Base-by-base conservation (phyloP, 768 basidiomycete genomes). In the Phallus indusiatus region DNA sequence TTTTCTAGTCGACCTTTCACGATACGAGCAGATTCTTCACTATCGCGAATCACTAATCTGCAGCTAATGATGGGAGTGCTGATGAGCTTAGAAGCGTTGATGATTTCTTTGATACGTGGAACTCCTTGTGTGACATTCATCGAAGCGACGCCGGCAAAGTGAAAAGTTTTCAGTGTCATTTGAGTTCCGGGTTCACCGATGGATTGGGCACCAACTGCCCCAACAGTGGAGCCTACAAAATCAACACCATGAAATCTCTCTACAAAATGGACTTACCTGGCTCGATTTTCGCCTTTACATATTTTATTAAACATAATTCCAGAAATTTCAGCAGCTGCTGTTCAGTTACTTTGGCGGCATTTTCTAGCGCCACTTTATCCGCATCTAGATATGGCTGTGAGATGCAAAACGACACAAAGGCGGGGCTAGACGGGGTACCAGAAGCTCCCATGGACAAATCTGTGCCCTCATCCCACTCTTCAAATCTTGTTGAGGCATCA, bases 41-140 rank as follows among this genome's bases (percentile, higher is more conserved):
- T 93, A 63, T 88, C 78, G 55, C 79, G 76, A 8, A 87, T 87
- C 12, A 92, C 92, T 22, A 99, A 79, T 69, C 90, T 92, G 66
- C 94, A 95, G 62, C 94, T 94, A 71, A 99, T 99, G 70, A 99
- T 97, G 3, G 96, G 96, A 0, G 96, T 99, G 67, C 88, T 94
- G 73, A 99, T 98, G 42, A 78, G 73, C 70, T 96, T 99, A n/a
- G 96, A 91, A 1, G 94, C 96, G 66, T 98, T 99, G 77, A 99
- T 99, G 64, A 99, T 98, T 72, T 99, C 96, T 72, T 98, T 98
- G 74, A 99, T 98, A 67, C 96, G 95, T 2, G 96, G 96, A n/a
- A 98, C 96, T 72, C 96, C 96, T 37, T 98, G 83, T 0, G 96
- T 99, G 63, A 99, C 93, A 74, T 97, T 98, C 96, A 98, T 99